Base-by-base conservation (phyloP, 257 asterid species). In the Hygrophila difformis region DNA sequence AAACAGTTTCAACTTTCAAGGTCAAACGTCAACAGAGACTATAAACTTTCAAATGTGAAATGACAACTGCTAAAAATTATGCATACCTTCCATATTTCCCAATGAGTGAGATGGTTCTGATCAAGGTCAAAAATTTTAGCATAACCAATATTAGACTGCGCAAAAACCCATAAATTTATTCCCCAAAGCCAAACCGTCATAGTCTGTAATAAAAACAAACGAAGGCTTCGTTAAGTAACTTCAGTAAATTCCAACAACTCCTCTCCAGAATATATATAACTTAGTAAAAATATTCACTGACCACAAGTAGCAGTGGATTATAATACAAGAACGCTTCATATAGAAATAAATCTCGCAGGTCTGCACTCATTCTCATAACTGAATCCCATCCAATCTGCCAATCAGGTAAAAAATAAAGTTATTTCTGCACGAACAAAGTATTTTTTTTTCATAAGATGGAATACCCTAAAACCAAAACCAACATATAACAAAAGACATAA, bases 161-260 rank as follows among this genome's bases (percentile, higher is more conserved):
- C 57, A 61, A 92, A 92, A 48, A 87, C 82, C 97, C 97, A 87
- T 57, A 92, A 63, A 61, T 87, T 92, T 63, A 77, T 57, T 49
- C 99, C 99, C 99, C 99, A 87, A 19, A 92, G 85, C 97, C 99
- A 92, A 54, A 92, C 81, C 75, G 74, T 67, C 95, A 87, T 67
- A 41, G 99, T 83, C 99, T 92, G 93, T 70, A 75, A 52, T 22
- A 55, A 39, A 55, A 69, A 51, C 36, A 61, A 63, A 54, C 57
- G 50, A 49, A 14, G 14, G 13, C 20, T 2, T 1, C 18, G 31
- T 26, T 39, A n/a, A n/a, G n/a, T n/a, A n/a, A n/a, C n/a, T n/a
- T n/a, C n/a, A 37, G 53, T 40, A 35, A 15, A 29, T 0, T 55
- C 44, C 31, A 22, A 33, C 28, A 38, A 23, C 23, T 12, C 12